Conservation (phyloP, 257 asterid species). For the Fraxinus excelsior region DNA sequence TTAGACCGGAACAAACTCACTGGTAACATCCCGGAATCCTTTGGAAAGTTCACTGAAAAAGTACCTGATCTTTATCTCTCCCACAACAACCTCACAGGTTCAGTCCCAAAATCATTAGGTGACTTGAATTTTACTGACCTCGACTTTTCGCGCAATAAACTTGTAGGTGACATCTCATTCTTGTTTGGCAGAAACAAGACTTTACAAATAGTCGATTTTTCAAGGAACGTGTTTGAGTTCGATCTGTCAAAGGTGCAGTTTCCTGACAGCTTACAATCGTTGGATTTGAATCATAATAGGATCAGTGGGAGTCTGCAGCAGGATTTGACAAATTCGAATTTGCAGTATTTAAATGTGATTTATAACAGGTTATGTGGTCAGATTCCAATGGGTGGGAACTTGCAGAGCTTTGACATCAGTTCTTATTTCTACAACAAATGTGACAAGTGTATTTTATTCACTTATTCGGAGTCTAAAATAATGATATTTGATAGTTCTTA, state of each 20-base stretch:
- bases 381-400: slow-evolving; percentile 52
- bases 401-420: slow-evolving; percentile 37
- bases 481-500: too few species aligned
- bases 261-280: slow-evolving; percentile 21
- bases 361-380: slow-evolving; percentile 55
- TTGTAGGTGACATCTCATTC: slow-evolving; percentile 49
- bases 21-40: slow-evolving; percentile 46
- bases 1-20: slow-evolving; percentile 46
- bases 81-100: slow-evolving; percentile 42
- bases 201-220: slow-evolving; percentile 23
- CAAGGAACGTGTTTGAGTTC: slow-evolving; percentile 42
- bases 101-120: slow-evolving; percentile 33
- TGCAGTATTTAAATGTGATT: slow-evolving; percentile 36
- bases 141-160: slow-evolving; percentile 42
- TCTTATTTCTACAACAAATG: slow-evolving; percentile 40
- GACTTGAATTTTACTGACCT: slow-evolving; percentile 25
- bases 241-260: slow-evolving; percentile 45
- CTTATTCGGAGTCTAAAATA: too few species aligned
- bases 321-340: slow-evolving; percentile 30
- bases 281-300: slow-evolving; percentile 52
- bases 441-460: too few species aligned
- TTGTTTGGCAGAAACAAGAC: slow-evolving; percentile 49
- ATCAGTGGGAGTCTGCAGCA: slow-evolving; percentile 46
- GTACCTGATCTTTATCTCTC: slow-evolving; percentile 36
- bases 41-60: slow-evolving; percentile 30